phyloP scores from a whole-genome alignment of 306 rosid species.

The Vigna reflexopilosa region DNA sequence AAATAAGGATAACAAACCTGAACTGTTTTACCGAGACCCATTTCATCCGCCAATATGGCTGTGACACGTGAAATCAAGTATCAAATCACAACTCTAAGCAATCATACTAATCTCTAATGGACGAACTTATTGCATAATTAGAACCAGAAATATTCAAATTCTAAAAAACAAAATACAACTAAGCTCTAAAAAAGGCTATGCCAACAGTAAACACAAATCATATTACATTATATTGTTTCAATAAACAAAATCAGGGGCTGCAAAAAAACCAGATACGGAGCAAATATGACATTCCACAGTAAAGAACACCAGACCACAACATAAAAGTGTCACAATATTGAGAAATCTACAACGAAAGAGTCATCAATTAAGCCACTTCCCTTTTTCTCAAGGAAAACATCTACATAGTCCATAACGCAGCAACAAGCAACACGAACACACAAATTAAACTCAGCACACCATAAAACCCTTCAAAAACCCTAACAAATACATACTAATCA shows the following conservation, averaged over 20 bases:
- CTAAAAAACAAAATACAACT: neutral
- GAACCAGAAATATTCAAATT: neutral
- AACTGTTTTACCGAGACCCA: conserved; percentile 97
- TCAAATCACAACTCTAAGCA: conserved; percentile 25
- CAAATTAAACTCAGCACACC: neutral
- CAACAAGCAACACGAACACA: neutral
- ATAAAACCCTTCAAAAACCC: conserved; percentile 9
- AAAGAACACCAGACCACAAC: neutral
- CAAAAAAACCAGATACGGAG: conserved; percentile 32
- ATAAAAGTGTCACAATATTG: conserved; percentile 10
- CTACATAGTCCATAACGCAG: neutral
- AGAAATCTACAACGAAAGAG: conserved; percentile 19
- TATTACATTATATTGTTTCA: conserved; percentile 8
- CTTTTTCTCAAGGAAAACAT: neutral
- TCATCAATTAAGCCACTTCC: neutral
- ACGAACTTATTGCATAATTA: conserved; percentile 20
- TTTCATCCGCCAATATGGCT: conserved; percentile 99
- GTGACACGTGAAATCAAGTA: conserved; percentile 48
- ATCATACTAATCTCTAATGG: conserved; percentile 28
- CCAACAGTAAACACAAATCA: conserved; percentile 7
- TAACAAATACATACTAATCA: neutral
- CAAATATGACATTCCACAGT: conserved; percentile 26
- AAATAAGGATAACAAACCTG: conserved; percentile 63
- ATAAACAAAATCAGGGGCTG: neutral
- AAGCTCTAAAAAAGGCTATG: neutral